These are phyloP conservation scores for Eucalyptus caleyi DNA, from an alignment of 345 rosid genomes.

Conservation along the genomic window DNA sequence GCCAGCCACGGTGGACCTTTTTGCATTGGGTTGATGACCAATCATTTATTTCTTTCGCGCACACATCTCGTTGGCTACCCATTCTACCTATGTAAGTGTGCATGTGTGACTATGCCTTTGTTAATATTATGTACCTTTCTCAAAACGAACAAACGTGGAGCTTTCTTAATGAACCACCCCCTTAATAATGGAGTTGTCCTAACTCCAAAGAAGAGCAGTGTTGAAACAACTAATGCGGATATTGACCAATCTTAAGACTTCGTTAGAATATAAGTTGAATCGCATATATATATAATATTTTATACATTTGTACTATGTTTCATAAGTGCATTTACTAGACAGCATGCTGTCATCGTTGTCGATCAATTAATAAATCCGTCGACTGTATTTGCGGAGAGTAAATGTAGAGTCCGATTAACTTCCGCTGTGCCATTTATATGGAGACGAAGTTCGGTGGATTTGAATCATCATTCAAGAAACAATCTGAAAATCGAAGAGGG, in stretches of 20 bases:
- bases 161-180: background rate
- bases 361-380: background rate
- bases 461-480: background rate
- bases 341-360: background rate
- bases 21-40: background rate
- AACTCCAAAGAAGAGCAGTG: background rate
- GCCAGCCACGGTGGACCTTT: background rate
- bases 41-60: background rate
- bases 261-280: background rate
- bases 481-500: background rate
- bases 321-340: background rate
- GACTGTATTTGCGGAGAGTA: background rate
- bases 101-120: background rate
- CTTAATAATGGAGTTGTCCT: background rate
- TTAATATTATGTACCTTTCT: background rate
- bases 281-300: accelerated
- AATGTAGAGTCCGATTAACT: background rate
- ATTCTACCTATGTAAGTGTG: background rate
- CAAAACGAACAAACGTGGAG: background rate
- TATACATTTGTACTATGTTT: background rate
- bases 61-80: background rate
- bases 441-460: background rate
- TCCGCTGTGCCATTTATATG: background rate
- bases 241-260: background rate
- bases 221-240: background rate